Conservation (phyloP, 2,329 filamentous ascomycete species). For the Pseudogymnoascus sp. region DNA sequence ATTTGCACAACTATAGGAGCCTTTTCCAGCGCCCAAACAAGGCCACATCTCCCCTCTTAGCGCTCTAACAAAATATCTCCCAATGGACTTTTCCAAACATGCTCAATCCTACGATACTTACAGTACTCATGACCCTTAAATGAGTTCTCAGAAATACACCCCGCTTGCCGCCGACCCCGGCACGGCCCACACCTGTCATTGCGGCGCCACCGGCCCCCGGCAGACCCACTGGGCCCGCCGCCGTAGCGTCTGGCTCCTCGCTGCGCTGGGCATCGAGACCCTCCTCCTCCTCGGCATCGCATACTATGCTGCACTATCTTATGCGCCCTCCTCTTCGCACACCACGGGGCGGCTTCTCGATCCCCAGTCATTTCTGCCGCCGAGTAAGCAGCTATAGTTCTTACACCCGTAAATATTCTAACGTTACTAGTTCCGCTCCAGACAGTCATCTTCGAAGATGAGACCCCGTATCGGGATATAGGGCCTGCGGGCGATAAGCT, state of each 20-base stretch:
- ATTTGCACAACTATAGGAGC: not conserved
- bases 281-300: not conserved
- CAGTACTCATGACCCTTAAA: not conserved
- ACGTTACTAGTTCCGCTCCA: constrained; percentile 10
- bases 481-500: constrained; percentile 19
- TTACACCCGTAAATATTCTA: not conserved
- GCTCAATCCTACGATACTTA: not conserved
- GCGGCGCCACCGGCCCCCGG: not conserved
- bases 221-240: constrained; percentile 1
- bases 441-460: constrained; percentile 23
- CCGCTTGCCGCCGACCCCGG: not conserved
- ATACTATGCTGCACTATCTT: not conserved
- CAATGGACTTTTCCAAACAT: not conserved
- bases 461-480: constrained; percentile 22
- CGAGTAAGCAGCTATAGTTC: not conserved
- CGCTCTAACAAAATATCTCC: not conserved
- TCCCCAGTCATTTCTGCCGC: not conserved
- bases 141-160: not conserved
- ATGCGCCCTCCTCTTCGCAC: not conserved
- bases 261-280: not conserved
- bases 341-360: not conserved
- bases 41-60: not conserved
- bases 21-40: not conserved
- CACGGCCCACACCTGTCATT: not conserved
- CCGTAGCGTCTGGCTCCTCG: not conserved